These are phyloP conservation scores for Acer negundo DNA, from an alignment of 345 rosid species.

Conservation along the genomic window DNA sequence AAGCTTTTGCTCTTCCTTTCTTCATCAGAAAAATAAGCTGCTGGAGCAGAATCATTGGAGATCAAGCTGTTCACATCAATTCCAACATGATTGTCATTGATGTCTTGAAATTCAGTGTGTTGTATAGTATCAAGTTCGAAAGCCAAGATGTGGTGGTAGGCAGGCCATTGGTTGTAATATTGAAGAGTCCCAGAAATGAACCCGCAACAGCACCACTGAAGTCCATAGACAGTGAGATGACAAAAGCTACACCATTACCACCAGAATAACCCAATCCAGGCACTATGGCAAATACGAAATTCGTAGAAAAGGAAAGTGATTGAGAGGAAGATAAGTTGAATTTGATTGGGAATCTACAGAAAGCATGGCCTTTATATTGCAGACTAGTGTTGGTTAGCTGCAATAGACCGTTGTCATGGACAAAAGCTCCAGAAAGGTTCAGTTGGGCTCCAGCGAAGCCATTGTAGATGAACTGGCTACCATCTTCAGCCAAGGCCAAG, in stretches of 20 bases:
- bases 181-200: constrained; percentile 31
- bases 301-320: constrained; percentile 38
- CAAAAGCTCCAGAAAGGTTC: constrained; percentile 8
- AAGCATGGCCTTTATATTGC: constrained; percentile 1
- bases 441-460: not conserved
- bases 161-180: constrained; percentile 17
- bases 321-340: not conserved
- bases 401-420: constrained; percentile 50
- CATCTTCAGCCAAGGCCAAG: not conserved
- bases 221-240: constrained; percentile 35
- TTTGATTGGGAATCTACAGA: not conserved
- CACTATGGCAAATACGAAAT: constrained; percentile 42
- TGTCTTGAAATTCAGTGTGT: constrained; percentile 3
- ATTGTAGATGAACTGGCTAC: not conserved
- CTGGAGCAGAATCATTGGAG: constrained; percentile 6
- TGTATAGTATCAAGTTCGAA: constrained; percentile 30
- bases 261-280: constrained; percentile 22
- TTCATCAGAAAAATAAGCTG: not conserved
- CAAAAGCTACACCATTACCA: constrained; percentile 50
- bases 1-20: no score
- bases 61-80: constrained; percentile 27
- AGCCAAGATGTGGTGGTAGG: constrained; percentile 27
- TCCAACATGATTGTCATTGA: constrained; percentile 29
- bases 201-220: constrained; percentile 13
- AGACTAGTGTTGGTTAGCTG: constrained; percentile 55